Conservation (phyloP, 352 stramenopile genomes). For the Pythium sp. region DNA sequence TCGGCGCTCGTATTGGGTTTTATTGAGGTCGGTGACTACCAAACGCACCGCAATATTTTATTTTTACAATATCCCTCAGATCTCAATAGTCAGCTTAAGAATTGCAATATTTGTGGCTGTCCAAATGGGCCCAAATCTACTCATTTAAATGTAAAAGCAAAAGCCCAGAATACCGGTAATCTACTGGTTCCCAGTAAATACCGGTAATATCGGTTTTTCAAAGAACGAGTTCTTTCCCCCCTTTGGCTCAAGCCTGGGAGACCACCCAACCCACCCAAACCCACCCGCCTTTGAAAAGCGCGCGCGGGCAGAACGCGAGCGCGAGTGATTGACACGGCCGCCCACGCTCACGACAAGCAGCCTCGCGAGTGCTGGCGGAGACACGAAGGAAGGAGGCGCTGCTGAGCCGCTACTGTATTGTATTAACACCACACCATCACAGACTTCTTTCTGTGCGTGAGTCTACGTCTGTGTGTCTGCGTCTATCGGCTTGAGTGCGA, state of each 20-base stretch:
- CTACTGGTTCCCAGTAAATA: not conserved
- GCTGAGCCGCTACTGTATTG: not conserved
- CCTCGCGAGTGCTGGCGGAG: not conserved
- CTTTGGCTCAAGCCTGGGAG: not conserved
- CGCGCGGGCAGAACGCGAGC: not conserved
- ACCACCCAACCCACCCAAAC: slow-evolving; percentile 4
- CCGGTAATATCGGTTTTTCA: no score
- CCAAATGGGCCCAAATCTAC: no score
- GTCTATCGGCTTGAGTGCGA: not conserved
- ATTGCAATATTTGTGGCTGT: no score
- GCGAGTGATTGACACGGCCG: slow-evolving; percentile 8
- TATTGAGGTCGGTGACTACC: no score
- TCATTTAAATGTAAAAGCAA: no score
- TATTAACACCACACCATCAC: not conserved
- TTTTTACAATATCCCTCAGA: no score
- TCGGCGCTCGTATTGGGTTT: no score
- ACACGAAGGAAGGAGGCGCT: not conserved
- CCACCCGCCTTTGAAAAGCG: slow-evolving; percentile 10
- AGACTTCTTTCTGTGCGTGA: not conserved
- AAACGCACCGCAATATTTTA: no score
- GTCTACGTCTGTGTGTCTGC: not conserved
- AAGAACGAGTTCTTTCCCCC: not conserved
- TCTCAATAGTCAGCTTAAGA: no score
- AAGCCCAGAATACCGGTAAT: no score
- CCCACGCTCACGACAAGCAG: not conserved